Evolutionary conservation across 306 rosid genomes (phyloP).

Genomic region (Echinosophora koreensis): DNA sequence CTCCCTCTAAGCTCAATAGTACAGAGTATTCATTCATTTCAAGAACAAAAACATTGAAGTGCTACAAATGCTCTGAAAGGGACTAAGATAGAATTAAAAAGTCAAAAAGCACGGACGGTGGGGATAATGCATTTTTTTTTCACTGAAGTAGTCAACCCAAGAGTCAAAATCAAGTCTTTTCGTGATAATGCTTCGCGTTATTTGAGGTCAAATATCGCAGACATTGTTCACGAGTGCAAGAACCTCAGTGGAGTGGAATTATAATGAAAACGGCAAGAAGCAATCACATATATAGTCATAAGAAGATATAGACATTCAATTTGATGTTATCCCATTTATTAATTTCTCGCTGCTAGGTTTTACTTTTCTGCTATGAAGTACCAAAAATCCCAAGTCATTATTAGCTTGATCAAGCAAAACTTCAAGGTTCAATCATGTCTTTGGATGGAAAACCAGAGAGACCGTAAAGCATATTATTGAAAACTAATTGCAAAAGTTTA

Average conservation of each 20-base stretch:
- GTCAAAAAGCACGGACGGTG: not conserved
- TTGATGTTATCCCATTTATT: not conserved
- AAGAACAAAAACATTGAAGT: not conserved
- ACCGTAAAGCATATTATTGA: constrained; percentile 8
- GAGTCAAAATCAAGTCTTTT: constrained; percentile 42
- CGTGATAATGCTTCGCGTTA: constrained; percentile 1
- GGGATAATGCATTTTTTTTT: constrained; percentile 41
- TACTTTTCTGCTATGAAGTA: not conserved
- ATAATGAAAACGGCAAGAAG: constrained; percentile 8
- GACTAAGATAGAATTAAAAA: no score
- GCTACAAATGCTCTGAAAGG: not conserved
- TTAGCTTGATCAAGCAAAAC: not conserved
- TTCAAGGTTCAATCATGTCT: constrained; percentile 32
- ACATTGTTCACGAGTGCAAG: not conserved
- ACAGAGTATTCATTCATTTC: no score
- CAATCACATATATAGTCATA: not conserved
- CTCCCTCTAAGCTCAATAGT: no score
- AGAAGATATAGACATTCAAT: not conserved
- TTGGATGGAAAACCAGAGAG: not conserved
- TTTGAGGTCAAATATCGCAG: not conserved
- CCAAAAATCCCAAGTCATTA: constrained; percentile 11
- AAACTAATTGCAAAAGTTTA: no score
- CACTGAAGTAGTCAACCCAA: not conserved
- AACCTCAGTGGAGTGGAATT: constrained; percentile 14
- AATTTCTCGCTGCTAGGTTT: not conserved